Percentiles rank a stretch among this genome's conserved stretches.
phyloP scores from a whole-genome alignment of 1,139 yeast genomes.

The Blastobotrys apis region DNA sequence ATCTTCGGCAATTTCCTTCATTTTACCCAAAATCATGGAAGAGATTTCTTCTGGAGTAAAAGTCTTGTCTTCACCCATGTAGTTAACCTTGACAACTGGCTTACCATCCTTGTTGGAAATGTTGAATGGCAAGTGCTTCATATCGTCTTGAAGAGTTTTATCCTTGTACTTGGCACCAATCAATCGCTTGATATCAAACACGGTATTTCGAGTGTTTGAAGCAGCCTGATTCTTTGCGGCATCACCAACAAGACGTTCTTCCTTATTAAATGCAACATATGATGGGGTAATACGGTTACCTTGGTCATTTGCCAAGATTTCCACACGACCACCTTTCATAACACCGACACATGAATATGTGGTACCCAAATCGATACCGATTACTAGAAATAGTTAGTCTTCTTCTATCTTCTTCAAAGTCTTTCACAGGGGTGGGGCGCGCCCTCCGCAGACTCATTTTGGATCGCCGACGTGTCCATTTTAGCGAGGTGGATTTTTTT shows the following conservation, averaged over 20 bases:
- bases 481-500: no score
- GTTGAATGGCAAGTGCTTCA: slow-evolving; percentile 95
- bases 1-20: slow-evolving; percentile 95
- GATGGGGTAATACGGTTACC: slow-evolving; percentile 99
- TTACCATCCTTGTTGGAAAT: slow-evolving; percentile 79
- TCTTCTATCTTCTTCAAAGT: background rate
- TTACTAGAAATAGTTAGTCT: slow-evolving; percentile 36
- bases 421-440: no score
- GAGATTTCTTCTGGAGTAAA: slow-evolving; percentile 98
- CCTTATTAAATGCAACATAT: slow-evolving; percentile 92
- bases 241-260: slow-evolving; percentile 92
- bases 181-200: slow-evolving; percentile 88
- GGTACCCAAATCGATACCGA: slow-evolving; percentile 85
- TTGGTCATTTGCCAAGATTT: slow-evolving; percentile 92
- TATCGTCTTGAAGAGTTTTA: slow-evolving; percentile 84
- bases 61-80: slow-evolving; percentile 86
- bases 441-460: no score
- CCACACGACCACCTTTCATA: slow-evolving; percentile 87
- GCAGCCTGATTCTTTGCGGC: slow-evolving; percentile 98
- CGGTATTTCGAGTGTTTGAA: slow-evolving; percentile 89
- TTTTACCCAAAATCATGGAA: slow-evolving; percentile 91
- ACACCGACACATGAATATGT: slow-evolving; percentile 95
- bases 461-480: no score
- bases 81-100: slow-evolving; percentile 88
- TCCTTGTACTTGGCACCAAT: slow-evolving; percentile 90